phyloP scores from a whole-genome alignment of 768 basidiomycete genomes.

The Auricularia heimuer region DNA sequence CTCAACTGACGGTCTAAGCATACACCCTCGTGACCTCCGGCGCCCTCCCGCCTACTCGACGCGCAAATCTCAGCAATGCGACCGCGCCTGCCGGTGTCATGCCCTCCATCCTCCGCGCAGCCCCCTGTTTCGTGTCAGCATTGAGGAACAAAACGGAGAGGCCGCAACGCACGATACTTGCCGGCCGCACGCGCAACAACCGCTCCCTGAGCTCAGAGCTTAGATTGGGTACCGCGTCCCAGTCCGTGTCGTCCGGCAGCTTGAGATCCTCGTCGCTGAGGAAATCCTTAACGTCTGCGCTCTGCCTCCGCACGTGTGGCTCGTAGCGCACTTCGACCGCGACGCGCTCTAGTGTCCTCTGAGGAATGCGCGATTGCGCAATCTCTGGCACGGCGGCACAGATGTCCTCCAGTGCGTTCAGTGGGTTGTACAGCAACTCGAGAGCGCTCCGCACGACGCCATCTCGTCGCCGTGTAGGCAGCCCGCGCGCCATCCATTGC shows the following conservation, averaged over 20 bases:
- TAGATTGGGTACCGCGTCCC: conserved; percentile 50
- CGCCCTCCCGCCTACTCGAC: not conserved
- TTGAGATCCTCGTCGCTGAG: conserved; percentile 62
- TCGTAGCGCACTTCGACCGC: conserved; percentile 44
- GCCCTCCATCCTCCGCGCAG: conserved; percentile 86
- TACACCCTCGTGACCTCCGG: not conserved
- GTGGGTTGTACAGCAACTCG: conserved; percentile 56
- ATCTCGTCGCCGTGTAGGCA: conserved; percentile 18
- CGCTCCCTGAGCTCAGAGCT: conserved; percentile 69
- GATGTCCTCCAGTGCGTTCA: conserved; percentile 29
- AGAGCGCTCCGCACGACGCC: conserved; percentile 56
- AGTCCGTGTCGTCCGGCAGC: conserved; percentile 66
- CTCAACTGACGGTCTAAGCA: not conserved
- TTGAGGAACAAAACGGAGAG: not conserved
- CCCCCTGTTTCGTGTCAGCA: conserved; percentile 45
- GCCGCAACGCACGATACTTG: conserved; percentile 45
- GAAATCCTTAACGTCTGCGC: conserved; percentile 65
- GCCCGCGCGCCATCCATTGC: conserved; percentile 15
- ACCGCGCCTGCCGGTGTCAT: conserved; percentile 79
- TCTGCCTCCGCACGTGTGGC: conserved; percentile 58
- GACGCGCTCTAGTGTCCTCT: not conserved
- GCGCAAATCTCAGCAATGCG: conserved; percentile 55
- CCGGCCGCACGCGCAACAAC: conserved; percentile 49
- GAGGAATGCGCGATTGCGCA: not conserved
- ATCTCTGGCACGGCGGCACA: not conserved